A percentile compares a stretch with the other conserved stretches of the same genome.
phyloP scores from a whole-genome alignment of 306 rosid species.

The Acacia crassicarpa region DNA sequence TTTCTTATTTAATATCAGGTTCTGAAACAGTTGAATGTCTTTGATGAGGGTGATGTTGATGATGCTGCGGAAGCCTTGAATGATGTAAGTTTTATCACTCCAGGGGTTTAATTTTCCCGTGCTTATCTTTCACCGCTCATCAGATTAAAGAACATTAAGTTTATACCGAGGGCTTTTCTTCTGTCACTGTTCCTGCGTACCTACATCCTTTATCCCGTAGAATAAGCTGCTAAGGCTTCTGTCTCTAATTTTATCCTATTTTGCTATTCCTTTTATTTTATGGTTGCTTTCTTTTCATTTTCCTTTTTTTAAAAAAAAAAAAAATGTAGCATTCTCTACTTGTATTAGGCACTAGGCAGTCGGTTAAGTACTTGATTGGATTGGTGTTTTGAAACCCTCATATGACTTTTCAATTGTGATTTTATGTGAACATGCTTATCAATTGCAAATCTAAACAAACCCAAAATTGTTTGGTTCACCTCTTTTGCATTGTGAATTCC shows the following conservation, averaged over 20 bases:
- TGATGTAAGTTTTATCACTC: slow-evolving; percentile 57
- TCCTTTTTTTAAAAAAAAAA: not conserved
- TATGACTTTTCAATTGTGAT: no score
- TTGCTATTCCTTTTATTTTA: not conserved
- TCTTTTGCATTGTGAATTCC: slow-evolving; percentile 9
- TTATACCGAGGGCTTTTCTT: not conserved
- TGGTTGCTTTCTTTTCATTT: slow-evolving; percentile 6
- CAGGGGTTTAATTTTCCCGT: slow-evolving; percentile 11
- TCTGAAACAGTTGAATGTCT: slow-evolving; percentile 75
- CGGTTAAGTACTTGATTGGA: not conserved
- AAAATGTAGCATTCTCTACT: not conserved
- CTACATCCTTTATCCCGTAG: not conserved
- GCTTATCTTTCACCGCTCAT: not conserved
- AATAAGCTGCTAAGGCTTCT: slow-evolving; percentile 9
- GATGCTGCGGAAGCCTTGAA: slow-evolving; percentile 85
- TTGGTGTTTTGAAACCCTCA: no score
- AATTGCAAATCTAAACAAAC: no score
- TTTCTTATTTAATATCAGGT: slow-evolving; percentile 50
- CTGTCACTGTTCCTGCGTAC: not conserved
- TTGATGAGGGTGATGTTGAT: slow-evolving; percentile 74
- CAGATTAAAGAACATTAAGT: not conserved
- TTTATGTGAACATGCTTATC: no score
- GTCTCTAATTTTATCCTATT: not conserved
- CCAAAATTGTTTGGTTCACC: not conserved
- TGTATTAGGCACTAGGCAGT: not conserved